Evolutionary conservation across 2,329 filamentous ascomycete species (phyloP).

Genomic region (Setomelanomma holmii): DNA sequence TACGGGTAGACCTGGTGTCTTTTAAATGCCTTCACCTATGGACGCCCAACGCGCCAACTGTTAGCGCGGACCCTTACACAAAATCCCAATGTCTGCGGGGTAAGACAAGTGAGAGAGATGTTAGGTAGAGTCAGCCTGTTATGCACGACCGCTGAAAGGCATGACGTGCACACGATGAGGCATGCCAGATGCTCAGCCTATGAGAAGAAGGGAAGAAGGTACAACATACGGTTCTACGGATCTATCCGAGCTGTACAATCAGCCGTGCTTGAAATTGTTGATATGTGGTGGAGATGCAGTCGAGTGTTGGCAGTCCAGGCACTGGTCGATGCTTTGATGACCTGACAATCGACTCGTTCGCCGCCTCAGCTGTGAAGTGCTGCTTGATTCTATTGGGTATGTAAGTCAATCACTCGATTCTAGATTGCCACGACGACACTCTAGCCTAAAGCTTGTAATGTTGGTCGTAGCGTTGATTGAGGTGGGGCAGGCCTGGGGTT

Average conservation of each 20-base stretch:
- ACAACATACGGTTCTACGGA: not conserved
- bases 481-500: no score
- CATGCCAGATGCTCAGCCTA: not conserved
- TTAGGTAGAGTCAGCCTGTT: slow-evolving; percentile 5
- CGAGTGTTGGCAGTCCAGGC: not conserved
- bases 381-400: not conserved
- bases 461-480: no score
- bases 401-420: not conserved
- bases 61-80: slow-evolving; percentile 11
- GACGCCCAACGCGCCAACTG: slow-evolving; percentile 15
- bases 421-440: no score
- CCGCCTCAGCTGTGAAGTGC: not conserved
- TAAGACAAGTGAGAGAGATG: slow-evolving; percentile 9
- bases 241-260: not conserved
- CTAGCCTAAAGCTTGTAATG: no score
- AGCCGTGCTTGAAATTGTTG: not conserved
- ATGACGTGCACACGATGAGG: not conserved
- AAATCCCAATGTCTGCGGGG: slow-evolving; percentile 2
- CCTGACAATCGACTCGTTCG: not conserved
- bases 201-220: not conserved
- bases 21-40: slow-evolving; percentile 14
- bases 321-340: not conserved
- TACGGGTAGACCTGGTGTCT: slow-evolving; percentile 15
- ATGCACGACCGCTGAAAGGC: not conserved
- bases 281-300: not conserved